Evolutionary conservation across 1,284 basidiomycete genomes (phyloP).

Genomic region (Pascua sp.): DNA sequence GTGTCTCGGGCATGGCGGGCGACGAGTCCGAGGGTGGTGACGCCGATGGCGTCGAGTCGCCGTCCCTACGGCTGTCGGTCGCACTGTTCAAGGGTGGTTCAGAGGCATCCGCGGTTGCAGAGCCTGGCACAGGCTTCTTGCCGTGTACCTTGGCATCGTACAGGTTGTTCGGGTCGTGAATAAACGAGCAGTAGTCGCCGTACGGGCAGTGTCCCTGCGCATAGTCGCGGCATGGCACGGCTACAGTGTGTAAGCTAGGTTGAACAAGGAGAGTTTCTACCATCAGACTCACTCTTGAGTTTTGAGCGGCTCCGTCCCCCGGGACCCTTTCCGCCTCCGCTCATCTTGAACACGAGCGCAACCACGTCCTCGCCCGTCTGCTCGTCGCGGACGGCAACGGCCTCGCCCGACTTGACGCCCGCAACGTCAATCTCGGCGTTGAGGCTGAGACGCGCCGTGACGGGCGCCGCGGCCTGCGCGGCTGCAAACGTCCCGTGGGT

Average conservation of each 20-base stretch:
- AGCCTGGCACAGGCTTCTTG: conserved; percentile 13
- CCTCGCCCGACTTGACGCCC: conserved; percentile 6
- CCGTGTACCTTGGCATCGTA: conserved; percentile 10
- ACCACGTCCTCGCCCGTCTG: conserved; percentile 33
- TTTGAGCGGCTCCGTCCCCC: conserved; percentile 42
- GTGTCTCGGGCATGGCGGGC: no score
- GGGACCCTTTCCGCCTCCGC: conserved; percentile 47
- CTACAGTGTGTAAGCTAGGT: conserved; percentile 13
- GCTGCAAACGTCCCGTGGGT: conserved; percentile 39
- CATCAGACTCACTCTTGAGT: conserved; percentile 41
- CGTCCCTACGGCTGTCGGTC: no score
- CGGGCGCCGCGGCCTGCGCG: conserved; percentile 25
- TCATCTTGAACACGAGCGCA: conserved; percentile 45
- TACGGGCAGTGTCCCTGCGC: conserved; percentile 42
- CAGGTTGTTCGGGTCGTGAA: conserved; percentile 29
- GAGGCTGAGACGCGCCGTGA: not conserved
- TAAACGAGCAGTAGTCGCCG: conserved; percentile 49
- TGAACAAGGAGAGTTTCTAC: no score
- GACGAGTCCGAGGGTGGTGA: no score
- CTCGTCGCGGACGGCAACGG: conserved; percentile 30
- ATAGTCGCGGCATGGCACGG: conserved; percentile 45
- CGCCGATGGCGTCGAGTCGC: no score
- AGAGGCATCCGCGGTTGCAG: no score
- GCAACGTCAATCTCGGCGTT: conserved; percentile 8
- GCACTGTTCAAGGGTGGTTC: no score